These are phyloP conservation scores for Heracleum sosnowskyi DNA, from an alignment of 129 eudicot species.

Conservation along the genomic window DNA sequence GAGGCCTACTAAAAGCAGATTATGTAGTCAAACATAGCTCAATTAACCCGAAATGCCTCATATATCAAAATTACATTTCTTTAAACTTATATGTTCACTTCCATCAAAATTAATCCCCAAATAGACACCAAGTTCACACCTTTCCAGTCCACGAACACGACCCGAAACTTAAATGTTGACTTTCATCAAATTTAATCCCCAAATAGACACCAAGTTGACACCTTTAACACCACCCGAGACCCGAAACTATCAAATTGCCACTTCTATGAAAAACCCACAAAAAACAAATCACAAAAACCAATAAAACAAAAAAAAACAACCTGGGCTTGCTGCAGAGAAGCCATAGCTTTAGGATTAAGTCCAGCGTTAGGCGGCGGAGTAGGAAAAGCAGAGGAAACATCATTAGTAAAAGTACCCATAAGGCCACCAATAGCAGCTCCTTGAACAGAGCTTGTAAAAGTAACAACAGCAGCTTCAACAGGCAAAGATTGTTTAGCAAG, in stretches of 20 bases:
- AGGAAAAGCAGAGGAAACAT: constrained; percentile 29
- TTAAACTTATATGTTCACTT: neutral
- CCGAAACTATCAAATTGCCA: neutral
- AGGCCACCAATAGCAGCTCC: constrained; percentile 83
- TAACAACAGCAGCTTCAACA: constrained; percentile 70
- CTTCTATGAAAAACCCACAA: neutral
- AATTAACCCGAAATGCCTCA: neutral
- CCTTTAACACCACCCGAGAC: neutral
- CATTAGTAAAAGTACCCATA: constrained; percentile 64
- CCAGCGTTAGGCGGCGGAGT: constrained; percentile 40
- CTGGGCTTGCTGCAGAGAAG: constrained; percentile 79
- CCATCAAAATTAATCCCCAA: neutral
- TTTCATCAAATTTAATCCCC: neutral
- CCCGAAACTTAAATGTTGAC: too few species aligned
- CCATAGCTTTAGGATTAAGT: constrained; percentile 49
- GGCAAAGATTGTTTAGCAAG: constrained; percentile 57
- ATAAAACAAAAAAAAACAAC: constrained; percentile 10
- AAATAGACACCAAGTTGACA: neutral
- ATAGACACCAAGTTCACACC: neutral
- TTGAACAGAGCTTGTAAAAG: constrained; percentile 57
- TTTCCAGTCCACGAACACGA: neutral
- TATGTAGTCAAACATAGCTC: too few species aligned
- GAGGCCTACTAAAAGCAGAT: neutral
- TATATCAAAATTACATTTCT: too few species aligned
- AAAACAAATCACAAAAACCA: neutral